Evolutionary conservation across 2,329 filamentous ascomycete species (phyloP).

Genomic region (Talaromyces sp.): DNA sequence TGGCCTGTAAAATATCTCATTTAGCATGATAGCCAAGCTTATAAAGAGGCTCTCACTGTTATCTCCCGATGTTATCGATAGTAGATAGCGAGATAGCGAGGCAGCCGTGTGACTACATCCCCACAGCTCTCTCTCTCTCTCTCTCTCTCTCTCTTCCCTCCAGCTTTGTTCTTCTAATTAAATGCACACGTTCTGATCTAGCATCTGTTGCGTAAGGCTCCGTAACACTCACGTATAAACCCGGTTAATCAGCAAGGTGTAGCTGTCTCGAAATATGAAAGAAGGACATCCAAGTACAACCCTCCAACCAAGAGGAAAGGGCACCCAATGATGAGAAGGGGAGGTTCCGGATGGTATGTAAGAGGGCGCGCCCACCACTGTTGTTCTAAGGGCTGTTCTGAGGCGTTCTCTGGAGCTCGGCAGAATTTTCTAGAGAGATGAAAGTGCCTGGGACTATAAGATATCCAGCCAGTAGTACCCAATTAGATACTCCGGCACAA

Average conservation of each 20-base stretch:
- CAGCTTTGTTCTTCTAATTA: no score
- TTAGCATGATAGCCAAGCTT: not conserved
- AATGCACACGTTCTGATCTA: no score
- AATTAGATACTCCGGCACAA: conserved; percentile 49
- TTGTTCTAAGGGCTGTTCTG: no score
- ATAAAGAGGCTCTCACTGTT: not conserved
- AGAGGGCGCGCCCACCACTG: conserved; percentile 33
- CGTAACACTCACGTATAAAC: not conserved
- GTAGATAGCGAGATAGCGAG: no score
- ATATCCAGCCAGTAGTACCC: conserved; percentile 17
- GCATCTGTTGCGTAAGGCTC: no score
- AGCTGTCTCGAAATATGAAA: conserved; percentile 52
- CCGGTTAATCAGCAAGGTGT: conserved; percentile 53
- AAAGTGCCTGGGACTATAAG: conserved; percentile 3
- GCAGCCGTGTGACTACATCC: no score
- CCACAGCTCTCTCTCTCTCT: no score
- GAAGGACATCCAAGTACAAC: conserved; percentile 49
- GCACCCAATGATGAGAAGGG: conserved; percentile 49
- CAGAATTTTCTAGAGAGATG: conserved; percentile 24
- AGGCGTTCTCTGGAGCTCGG: conserved; percentile 28
- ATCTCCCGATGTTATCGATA: no score
- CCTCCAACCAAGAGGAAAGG: conserved; percentile 47
- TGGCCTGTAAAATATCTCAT: not conserved
- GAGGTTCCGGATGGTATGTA: conserved; percentile 41
- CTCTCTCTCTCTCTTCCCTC: no score